Percentiles rank a stretch among this genome's conserved stretches.
These are phyloP conservation scores for Trichoderma cornu-damae DNA, from an alignment of 2,329 filamentous ascomycete genomes.

Conservation along the genomic window DNA sequence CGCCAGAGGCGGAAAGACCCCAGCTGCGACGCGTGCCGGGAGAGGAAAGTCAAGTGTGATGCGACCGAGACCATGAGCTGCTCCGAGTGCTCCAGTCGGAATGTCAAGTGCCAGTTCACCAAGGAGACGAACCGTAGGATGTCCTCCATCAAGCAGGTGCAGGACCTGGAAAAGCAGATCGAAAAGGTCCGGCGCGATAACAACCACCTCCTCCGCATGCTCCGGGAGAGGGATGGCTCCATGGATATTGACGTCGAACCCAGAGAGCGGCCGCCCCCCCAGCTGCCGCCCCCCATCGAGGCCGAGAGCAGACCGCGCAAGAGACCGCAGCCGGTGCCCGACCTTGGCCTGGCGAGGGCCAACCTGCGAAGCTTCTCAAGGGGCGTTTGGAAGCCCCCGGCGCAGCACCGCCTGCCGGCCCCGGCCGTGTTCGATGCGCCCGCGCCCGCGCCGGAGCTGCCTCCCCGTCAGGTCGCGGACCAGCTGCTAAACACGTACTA, in stretches of 20 bases:
- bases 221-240: constrained; percentile 48
- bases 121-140: constrained; percentile 98
- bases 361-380: constrained; percentile 70
- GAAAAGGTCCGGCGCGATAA: constrained; percentile 76
- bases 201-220: constrained; percentile 61
- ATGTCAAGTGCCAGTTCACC: constrained; percentile 97
- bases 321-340: constrained; percentile 56
- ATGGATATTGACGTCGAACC: constrained; percentile 46
- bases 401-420: constrained; percentile 54
- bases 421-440: constrained; percentile 47
- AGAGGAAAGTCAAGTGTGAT: constrained; percentile 83
- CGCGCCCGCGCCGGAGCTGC: constrained; percentile 61
- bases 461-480: constrained; percentile 64
- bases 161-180: constrained; percentile 92
- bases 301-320: constrained; percentile 60
- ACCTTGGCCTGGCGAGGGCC: constrained; percentile 64
- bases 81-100: constrained; percentile 93
- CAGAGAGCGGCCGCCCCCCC: constrained; percentile 47
- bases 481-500: constrained; percentile 72
- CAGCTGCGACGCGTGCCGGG: constrained; percentile 93
- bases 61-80: constrained; percentile 94
- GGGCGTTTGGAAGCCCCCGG: constrained; percentile 75
- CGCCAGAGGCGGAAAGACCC: constrained; percentile 93
- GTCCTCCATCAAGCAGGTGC: constrained; percentile 99
- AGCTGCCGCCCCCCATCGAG: constrained; percentile 57